phyloP scores from a whole-genome alignment of 2,329 filamentous ascomycete species.

The Xylariaceae sp. region DNA sequence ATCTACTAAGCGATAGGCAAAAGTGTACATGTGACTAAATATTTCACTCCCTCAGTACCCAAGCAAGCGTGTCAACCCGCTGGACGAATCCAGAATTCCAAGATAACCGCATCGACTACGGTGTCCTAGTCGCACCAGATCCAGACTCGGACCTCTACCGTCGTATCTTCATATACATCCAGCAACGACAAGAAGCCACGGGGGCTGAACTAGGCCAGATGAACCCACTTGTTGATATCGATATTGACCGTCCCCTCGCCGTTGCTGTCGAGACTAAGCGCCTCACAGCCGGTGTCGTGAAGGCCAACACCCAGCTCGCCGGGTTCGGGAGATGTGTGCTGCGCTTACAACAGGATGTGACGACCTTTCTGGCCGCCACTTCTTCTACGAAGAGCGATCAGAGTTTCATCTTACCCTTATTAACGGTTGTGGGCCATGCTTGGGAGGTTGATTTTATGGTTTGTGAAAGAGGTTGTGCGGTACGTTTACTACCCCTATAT shows the following conservation, averaged over 20 bases:
- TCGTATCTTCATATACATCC: not conserved
- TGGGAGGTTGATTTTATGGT: not conserved
- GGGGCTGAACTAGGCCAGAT: not conserved
- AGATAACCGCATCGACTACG: not conserved
- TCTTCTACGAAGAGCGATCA: no score
- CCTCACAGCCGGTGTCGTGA: not conserved
- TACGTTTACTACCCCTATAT: not conserved
- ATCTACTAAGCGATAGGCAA: no score
- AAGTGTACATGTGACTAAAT: no score
- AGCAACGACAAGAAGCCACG: not conserved
- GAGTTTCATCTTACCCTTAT: not conserved
- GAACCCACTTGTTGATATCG: not conserved
- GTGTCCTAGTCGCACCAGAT: not conserved
- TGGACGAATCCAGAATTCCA: slow-evolving; percentile 1
- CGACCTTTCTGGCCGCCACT: not conserved
- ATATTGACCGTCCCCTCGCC: not conserved
- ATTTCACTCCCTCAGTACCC: no score
- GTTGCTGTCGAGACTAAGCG: not conserved
- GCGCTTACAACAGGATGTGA: not conserved
- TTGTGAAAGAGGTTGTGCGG: not conserved
- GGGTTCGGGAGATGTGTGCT: not conserved
- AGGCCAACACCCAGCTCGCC: not conserved
- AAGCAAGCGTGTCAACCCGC: not conserved
- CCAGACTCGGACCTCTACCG: not conserved
- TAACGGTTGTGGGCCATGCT: not conserved